Evolutionary conservation across 768 basidiomycete species (phyloP), one percentile per base, ranked within the genome.

Genomic region (Leccinum variicolor): DNA sequence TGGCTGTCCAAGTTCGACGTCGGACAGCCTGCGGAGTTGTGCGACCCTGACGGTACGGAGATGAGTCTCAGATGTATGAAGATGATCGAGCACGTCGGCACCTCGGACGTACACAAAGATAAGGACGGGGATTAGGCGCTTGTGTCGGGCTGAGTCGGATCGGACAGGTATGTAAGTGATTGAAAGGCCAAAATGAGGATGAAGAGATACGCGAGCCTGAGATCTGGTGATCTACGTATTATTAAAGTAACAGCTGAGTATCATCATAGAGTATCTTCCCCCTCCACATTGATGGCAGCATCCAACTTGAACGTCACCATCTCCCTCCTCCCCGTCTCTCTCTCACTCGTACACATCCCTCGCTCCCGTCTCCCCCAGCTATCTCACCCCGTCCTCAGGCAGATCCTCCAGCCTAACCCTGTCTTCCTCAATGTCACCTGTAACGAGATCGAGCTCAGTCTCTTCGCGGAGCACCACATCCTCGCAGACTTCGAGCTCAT

Each of bases 391-490:
- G 68, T 91, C 68, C 78, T 92, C 61, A 81, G 81, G 58, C 86
- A 87, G 70, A 82, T 90, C 56, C 81, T 90, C 53, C 81, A 82
- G 51, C 85, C 86, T 3, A 77, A 75, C 58, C 84, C 86, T 15
- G 78, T 79, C 6, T 90, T 90, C 69, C 78, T 90, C 67, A 89
- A 85, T 64, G 79, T 90, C 56, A 89, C 87, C 53, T 87, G 81
- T 74, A 92, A 92, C 68, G 82, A 88, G 61, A 81, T 90, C 61
- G 90, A 92, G 71, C 85, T 92, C 71, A 83, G 81, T 69, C 73
- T 89, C 51, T 90, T 91, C 64, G 87, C 84, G 34, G 85, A 88
- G 61, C 77, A 83, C 54, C 73, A 76, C 58, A 67, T 76, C 56
- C 77, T 87, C 15, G 65, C 74, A 13, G 84, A 86, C 61, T 89